Evolutionary conservation across 2,329 filamentous ascomycete genomes (phyloP).

Genomic region (Phyllosticta paracitricarpa): DNA sequence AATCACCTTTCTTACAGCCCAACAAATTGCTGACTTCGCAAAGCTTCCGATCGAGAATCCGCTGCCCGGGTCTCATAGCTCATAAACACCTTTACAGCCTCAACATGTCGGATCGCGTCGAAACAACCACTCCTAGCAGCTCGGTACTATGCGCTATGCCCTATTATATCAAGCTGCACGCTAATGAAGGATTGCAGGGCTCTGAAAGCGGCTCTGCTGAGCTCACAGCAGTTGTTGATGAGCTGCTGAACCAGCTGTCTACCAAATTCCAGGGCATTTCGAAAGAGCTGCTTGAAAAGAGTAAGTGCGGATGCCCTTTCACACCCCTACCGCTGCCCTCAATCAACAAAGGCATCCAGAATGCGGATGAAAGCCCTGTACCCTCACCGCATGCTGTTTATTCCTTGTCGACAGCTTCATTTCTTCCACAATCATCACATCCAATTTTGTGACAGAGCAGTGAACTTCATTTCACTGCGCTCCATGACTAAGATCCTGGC

Average conservation of each 20-base stretch:
- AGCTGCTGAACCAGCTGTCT: slow-evolving; percentile 73
- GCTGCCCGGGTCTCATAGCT: too few species aligned
- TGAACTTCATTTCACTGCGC: not conserved
- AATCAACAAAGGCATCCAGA: too few species aligned
- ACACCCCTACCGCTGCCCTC: too few species aligned
- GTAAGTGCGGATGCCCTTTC: slow-evolving; percentile 41
- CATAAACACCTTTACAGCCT: not conserved
- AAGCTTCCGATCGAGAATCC: not conserved
- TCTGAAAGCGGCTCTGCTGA: slow-evolving; percentile 38
- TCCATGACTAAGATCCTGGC: not conserved
- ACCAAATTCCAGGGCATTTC: slow-evolving; percentile 80
- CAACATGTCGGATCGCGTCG: slow-evolving; percentile 11
- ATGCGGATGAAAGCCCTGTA: too few species aligned
- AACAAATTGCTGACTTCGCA: not conserved
- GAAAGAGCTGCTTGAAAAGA: slow-evolving; percentile 79
- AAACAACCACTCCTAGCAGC: slow-evolving; percentile 4
- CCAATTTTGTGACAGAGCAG: not conserved
- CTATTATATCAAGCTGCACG: not conserved
- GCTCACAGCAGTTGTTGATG: slow-evolving; percentile 71
- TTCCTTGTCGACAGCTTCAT: not conserved
- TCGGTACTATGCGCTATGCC: slow-evolving; percentile 1
- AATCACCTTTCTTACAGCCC: not conserved
- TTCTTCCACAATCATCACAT: not conserved
- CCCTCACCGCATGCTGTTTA: too few species aligned
- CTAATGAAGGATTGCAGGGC: not conserved